phyloP scores from a whole-genome alignment of 176 grass and related monocot species.

The Aegilops umbellulata region DNA sequence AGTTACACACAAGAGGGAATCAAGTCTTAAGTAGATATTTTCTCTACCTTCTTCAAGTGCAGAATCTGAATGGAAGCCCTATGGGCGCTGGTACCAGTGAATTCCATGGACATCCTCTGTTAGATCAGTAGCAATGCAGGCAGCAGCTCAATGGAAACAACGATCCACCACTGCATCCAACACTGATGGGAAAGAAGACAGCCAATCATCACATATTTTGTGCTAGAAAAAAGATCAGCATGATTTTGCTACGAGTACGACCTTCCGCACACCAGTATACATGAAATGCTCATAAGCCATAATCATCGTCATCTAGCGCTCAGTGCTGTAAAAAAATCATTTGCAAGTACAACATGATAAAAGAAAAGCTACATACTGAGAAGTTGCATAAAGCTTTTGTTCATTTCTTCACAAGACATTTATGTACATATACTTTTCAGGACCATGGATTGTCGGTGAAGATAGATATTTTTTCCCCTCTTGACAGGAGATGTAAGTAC shows the following conservation, averaged over 20 bases:
- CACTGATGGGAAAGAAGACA: no score
- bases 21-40: no score
- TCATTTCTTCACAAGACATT: constrained; percentile 47
- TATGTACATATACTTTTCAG: constrained; percentile 40
- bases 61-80: no score
- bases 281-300: background rate
- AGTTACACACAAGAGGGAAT: no score
- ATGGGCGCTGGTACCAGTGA: no score
- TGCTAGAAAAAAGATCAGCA: background rate
- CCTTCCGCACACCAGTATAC: background rate
- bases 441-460: constrained; percentile 49
- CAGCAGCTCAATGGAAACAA: no score
- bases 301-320: background rate
- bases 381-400: constrained; percentile 45
- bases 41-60: no score
- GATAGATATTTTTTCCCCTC: constrained; percentile 69
- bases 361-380: constrained; percentile 30
- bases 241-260: background rate
- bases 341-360: no score
- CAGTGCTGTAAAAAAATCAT: background rate
- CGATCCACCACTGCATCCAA: no score
- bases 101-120: no score
- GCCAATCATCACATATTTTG: no score
- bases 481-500: background rate
- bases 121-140: no score